Conservation (phyloP, 2,329 filamentous ascomycete genomes). For the Venturia nashicola region DNA sequence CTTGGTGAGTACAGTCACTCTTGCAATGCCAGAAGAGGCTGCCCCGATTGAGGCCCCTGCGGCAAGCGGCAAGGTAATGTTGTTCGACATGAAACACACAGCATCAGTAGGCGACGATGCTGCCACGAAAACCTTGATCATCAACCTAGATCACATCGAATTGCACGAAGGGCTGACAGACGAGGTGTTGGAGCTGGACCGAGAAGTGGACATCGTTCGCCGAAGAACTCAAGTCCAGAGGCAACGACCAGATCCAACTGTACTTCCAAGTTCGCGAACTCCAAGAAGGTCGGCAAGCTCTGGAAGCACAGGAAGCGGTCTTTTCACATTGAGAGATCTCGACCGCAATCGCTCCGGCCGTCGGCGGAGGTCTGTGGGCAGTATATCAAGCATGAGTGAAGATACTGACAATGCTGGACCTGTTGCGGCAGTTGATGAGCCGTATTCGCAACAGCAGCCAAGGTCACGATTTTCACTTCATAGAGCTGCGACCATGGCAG, state of each 20-base stretch:
- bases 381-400: conserved; percentile 16
- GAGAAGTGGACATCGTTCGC: conserved; percentile 27
- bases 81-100: conserved; percentile 26
- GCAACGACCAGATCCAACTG: conserved; percentile 5
- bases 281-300: conserved; percentile 8
- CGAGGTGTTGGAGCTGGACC: conserved; percentile 27
- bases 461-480: conserved; percentile 26
- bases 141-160: conserved; percentile 25
- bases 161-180: conserved; percentile 26
- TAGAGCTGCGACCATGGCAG: conserved; percentile 33
- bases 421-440: conserved; percentile 23
- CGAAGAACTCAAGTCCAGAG: conserved; percentile 25
- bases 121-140: conserved; percentile 19
- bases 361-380: conserved; percentile 9
- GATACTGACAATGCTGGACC: conserved; percentile 16
- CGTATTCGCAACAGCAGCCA: conserved; percentile 28
- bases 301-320: conserved; percentile 1
- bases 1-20: conserved; percentile 22
- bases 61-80: conserved; percentile 24
- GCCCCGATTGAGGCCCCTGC: conserved; percentile 7
- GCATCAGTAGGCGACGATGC: not conserved
- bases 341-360: conserved; percentile 1
- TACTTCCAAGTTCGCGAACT: not conserved
- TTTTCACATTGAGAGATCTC: conserved; percentile 1
- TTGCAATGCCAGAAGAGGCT: conserved; percentile 12